A percentile compares a stretch with the other conserved stretches of the same genome.
These are phyloP conservation scores for Marvania coccoides DNA, from an alignment of 139 green algal species.

Conservation along the genomic window DNA sequence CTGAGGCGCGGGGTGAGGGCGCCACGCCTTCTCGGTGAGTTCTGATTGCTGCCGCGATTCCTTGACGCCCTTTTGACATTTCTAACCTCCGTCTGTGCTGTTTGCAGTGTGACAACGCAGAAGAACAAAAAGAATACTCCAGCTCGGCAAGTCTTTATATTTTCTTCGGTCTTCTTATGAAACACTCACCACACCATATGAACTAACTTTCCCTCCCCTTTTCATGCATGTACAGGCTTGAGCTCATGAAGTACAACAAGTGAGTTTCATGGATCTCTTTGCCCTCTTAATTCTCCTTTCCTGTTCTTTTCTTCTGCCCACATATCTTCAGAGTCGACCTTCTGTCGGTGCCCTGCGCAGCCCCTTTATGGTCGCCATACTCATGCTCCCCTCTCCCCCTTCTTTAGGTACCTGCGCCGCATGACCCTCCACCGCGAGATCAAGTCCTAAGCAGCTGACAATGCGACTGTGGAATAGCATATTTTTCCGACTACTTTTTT, in stretches of 20 bases:
- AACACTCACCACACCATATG: not conserved
- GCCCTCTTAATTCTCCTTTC: too few relatives aligned
- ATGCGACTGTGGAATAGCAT: too few relatives aligned
- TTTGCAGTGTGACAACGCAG: constrained; percentile 77
- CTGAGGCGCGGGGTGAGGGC: constrained; percentile 63
- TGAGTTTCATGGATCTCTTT: too few relatives aligned
- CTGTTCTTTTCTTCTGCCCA: too few relatives aligned
- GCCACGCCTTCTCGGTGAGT: constrained; percentile 36
- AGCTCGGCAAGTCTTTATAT: not conserved
- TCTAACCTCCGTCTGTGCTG: constrained; percentile 12
- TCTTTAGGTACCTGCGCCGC: constrained; percentile 47
- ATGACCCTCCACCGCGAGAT: constrained; percentile 81
- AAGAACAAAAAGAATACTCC: constrained; percentile 55
- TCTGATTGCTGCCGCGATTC: not conserved
- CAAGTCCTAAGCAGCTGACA: constrained; percentile 63
- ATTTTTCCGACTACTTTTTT: too few relatives aligned
- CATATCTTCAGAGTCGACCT: too few relatives aligned
- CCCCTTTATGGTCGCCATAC: too few relatives aligned
- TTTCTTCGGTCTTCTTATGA: not conserved
- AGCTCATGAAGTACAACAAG: constrained; percentile 93
- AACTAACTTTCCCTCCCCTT: not conserved
- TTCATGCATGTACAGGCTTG: constrained; percentile 43
- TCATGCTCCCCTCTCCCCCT: too few relatives aligned
- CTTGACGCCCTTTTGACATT: not conserved
- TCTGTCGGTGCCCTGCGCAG: too few relatives aligned